Evolutionary conservation across 2,329 filamentous ascomycete species (phyloP).

Genomic region (Pseudogymnoascus sp.): DNA sequence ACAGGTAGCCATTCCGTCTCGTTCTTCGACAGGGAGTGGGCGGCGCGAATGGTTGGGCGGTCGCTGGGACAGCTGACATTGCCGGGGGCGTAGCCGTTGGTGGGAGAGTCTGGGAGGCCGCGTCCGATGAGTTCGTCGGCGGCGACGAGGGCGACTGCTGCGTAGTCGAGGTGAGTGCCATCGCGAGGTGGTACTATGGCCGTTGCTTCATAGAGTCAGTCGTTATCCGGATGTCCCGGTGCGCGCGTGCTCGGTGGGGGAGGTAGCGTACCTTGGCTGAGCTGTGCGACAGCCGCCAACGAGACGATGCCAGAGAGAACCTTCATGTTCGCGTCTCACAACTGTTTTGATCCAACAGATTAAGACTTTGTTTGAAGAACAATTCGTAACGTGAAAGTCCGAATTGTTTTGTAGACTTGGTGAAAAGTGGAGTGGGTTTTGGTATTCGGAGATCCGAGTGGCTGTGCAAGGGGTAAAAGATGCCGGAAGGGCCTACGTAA

Average conservation of each 20-base stretch:
- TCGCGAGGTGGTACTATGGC: not conserved
- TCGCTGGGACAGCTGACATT: constrained; percentile 59
- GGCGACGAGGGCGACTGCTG: constrained; percentile 21
- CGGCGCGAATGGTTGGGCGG: constrained; percentile 62
- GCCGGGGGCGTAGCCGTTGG: constrained; percentile 65
- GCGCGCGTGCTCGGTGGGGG: not conserved
- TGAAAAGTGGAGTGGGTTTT: not conserved
- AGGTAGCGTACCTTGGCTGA: not conserved
- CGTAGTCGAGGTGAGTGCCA: constrained; percentile 12
- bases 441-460: not conserved
- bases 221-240: not conserved
- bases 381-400: not conserved
- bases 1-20: constrained; percentile 68
- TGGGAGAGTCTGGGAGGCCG: constrained; percentile 28
- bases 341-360: not conserved
- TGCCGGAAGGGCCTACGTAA: not conserved
- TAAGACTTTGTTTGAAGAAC: not conserved
- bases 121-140: constrained; percentile 20
- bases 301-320: not conserved
- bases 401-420: not conserved
- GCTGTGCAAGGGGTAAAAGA: not conserved
- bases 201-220: not conserved
- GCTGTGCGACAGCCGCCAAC: not conserved
- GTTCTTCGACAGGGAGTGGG: constrained; percentile 53
- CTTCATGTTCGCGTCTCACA: not conserved